Evolutionary conservation across 2,329 filamentous ascomycete species (phyloP).

Genomic region (Colletotrichum destructivum): DNA sequence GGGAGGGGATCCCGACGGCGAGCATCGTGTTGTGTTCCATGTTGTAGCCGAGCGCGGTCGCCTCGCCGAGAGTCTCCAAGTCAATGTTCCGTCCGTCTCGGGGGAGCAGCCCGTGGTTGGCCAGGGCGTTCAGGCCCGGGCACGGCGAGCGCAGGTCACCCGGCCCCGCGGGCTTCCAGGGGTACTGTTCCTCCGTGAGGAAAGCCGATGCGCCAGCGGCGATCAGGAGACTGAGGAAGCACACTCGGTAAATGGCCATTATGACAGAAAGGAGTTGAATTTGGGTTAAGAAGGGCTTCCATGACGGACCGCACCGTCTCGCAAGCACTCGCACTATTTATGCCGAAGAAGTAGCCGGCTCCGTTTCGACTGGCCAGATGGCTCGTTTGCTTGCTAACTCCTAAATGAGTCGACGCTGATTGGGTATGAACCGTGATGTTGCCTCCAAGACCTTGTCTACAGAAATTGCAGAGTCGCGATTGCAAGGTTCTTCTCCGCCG

Average conservation of each 20-base stretch:
- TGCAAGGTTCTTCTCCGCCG: not conserved
- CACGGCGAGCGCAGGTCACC: slow-evolving; percentile 42
- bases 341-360: no score
- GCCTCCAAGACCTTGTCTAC: not conserved
- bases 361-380: not conserved
- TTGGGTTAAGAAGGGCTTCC: not conserved
- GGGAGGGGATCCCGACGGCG: slow-evolving; percentile 35
- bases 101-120: slow-evolving; percentile 44
- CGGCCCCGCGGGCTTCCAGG: slow-evolving; percentile 9
- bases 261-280: not conserved
- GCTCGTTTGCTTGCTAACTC: not conserved
- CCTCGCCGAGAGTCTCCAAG: slow-evolving; percentile 20
- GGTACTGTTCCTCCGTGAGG: slow-evolving; percentile 20
- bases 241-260: not conserved
- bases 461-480: not conserved
- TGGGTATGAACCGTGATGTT: not conserved
- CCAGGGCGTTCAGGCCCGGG: slow-evolving; percentile 45
- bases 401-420: not conserved
- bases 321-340: not conserved
- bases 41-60: slow-evolving; percentile 34
- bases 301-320: not conserved
- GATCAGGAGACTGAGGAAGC: not conserved
- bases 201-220: not conserved
- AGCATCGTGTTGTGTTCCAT: slow-evolving; percentile 34
- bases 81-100: slow-evolving; percentile 28